Conservation (phyloP, 2,329 filamentous ascomycete genomes). For the Ophiostoma piceae region DNA sequence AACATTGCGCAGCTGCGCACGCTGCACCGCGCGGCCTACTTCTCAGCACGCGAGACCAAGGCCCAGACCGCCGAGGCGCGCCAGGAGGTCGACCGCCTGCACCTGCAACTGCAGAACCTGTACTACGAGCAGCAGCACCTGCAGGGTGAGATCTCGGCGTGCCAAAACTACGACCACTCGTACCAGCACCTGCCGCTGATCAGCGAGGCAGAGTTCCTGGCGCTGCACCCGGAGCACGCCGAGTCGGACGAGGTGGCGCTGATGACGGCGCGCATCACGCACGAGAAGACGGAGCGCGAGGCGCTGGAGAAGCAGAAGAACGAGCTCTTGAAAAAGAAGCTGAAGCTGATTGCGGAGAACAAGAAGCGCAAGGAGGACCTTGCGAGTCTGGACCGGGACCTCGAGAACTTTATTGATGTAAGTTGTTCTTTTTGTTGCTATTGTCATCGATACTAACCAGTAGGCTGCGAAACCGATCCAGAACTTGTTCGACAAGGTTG, state of each 20-base stretch:
- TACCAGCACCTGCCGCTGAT: conserved; percentile 83
- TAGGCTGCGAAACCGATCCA: conserved; percentile 85
- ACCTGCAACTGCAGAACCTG: conserved; percentile 89
- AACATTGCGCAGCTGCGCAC: conserved; percentile 75
- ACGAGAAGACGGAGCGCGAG: conserved; percentile 81
- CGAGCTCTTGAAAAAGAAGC: conserved; percentile 62
- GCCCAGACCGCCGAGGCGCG: conserved; percentile 77
- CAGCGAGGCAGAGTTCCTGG: conserved; percentile 74
- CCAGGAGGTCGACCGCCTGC: conserved; percentile 84
- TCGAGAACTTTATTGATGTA: conserved; percentile 91
- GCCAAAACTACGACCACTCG: conserved; percentile 87
- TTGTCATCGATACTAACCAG: conserved; percentile 14
- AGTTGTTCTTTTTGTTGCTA: conserved; percentile 31
- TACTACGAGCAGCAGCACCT: conserved; percentile 94
- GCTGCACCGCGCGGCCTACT: conserved; percentile 74
- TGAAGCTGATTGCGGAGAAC: conserved; percentile 64
- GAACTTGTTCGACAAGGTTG: conserved; percentile 74
- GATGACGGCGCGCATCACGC: conserved; percentile 85
- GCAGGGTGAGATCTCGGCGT: conserved; percentile 81
- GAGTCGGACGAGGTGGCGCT: conserved; percentile 69
- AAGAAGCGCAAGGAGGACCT: conserved; percentile 92
- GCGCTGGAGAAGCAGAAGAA: conserved; percentile 78
- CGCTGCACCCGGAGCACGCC: conserved; percentile 67
- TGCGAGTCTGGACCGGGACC: conserved; percentile 80
- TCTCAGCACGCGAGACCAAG: conserved; percentile 81